Conservation (phyloP, 1,139 yeast species). For the Blastobotrys buckinghamii region DNA sequence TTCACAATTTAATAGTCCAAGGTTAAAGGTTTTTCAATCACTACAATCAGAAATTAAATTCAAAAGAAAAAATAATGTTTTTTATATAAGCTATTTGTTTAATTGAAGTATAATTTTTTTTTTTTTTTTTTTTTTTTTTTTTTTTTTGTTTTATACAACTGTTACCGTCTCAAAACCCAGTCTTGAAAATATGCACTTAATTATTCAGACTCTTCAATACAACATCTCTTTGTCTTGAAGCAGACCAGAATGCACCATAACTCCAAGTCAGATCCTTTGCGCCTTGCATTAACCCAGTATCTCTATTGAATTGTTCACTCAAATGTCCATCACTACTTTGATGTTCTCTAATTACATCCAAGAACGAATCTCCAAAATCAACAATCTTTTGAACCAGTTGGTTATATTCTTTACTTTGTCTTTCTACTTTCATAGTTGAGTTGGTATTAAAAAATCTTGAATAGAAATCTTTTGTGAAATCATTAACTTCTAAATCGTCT, state of each 20-base stretch:
- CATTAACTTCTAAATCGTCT: constrained; percentile 16
- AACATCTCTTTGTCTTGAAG: constrained; percentile 46
- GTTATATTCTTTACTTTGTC: constrained; percentile 11
- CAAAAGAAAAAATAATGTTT: too few relatives aligned
- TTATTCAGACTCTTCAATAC: too few relatives aligned
- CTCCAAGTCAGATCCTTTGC: constrained; percentile 90
- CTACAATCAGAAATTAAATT: too few relatives aligned
- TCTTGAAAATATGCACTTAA: too few relatives aligned
- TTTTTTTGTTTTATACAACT: too few relatives aligned
- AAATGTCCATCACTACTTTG: constrained; percentile 52
- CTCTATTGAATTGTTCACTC: constrained; percentile 83
- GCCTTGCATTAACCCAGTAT: constrained; percentile 82
- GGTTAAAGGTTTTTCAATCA: too few relatives aligned
- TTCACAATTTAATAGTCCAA: too few relatives aligned
- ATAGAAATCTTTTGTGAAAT: background rate
- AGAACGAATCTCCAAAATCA: constrained; percentile 66
- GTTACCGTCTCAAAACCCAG: too few relatives aligned
- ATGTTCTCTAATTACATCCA: constrained; percentile 66
- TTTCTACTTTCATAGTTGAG: constrained; percentile 5
- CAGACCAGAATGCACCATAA: constrained; percentile 71
- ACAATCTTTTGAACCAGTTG: constrained; percentile 19
- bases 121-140: too few relatives aligned
- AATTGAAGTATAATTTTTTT: too few relatives aligned
- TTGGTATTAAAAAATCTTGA: too few relatives aligned
- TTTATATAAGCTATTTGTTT: too few relatives aligned